Percentiles rank a stretch among this genome's conserved stretches.
Conservation (phyloP, 345 rosid genomes). For the Nephelium lappaceum region DNA sequence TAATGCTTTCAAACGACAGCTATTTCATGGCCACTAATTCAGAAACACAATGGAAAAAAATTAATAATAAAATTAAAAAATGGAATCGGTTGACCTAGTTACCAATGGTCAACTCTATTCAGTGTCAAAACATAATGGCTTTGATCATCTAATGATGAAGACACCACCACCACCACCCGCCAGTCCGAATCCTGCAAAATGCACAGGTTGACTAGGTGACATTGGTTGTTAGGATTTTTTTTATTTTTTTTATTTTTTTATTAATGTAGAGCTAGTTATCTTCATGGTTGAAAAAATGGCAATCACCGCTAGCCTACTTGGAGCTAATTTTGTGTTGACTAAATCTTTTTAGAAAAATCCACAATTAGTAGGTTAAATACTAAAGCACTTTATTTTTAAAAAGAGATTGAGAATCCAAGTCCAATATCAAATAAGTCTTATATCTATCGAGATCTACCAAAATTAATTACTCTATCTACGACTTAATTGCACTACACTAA, state of each 20-base stretch:
- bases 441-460: no score
- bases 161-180: constrained; percentile 1
- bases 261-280: background rate
- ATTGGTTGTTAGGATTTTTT: no score
- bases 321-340: background rate
- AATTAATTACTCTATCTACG: no score
- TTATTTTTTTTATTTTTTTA: no score
- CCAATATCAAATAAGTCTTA: no score
- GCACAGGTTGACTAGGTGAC: background rate
- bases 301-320: no score
- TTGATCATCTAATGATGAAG: background rate
- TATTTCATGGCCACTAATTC: constrained; percentile 18
- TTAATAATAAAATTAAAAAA: background rate
- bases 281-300: background rate
- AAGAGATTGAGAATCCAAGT: no score
- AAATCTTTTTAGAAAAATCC: no score
- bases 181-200: background rate
- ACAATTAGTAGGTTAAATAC: no score
- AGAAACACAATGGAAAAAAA: background rate
- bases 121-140: constrained; percentile 13
- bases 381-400: no score
- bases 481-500: no score
- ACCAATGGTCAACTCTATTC: constrained; percentile 12
- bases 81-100: constrained; percentile 9
- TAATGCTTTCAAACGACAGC: constrained; percentile 8